These are phyloP conservation scores for Myrica gale DNA, from an alignment of 306 rosid genomes.

Conservation along the genomic window DNA sequence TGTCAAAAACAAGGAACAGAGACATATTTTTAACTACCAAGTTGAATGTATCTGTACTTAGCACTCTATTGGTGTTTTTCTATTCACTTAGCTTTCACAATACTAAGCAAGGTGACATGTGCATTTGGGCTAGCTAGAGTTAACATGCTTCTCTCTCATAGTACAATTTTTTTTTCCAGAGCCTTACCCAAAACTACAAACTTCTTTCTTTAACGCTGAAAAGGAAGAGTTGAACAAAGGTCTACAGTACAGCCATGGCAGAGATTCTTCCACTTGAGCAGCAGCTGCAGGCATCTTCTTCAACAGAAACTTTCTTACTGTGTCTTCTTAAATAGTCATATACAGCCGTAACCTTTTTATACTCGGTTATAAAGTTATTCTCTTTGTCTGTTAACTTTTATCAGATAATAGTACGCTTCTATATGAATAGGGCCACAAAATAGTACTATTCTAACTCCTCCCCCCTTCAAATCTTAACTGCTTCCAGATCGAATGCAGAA, in stretches of 20 bases:
- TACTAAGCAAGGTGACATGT: too few species aligned
- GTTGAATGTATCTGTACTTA: too few species aligned
- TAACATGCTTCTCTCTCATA: too few species aligned
- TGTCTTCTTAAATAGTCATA: neutral
- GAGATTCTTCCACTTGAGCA: neutral
- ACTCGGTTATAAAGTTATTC: neutral
- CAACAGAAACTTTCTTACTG: neutral
- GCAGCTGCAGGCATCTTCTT: neutral
- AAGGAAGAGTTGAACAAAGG: neutral
- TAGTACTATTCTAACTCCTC: neutral
- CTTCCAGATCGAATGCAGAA: constrained; percentile 42
- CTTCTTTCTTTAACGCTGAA: neutral
- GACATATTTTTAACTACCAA: too few species aligned
- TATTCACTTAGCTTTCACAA: too few species aligned
- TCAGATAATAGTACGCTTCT: neutral
- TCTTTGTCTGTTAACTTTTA: neutral
- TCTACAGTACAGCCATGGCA: neutral
- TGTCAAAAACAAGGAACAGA: too few species aligned
- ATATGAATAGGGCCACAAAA: neutral
- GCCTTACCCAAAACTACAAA: too few species aligned
- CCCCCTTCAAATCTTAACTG: neutral
- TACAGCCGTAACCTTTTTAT: neutral
- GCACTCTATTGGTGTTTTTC: too few species aligned
- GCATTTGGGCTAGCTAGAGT: too few species aligned
- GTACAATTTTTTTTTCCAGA: too few species aligned